Base-by-base conservation (phyloP, 345 rosid species). In the Euphorbia tirucalli region DNA sequence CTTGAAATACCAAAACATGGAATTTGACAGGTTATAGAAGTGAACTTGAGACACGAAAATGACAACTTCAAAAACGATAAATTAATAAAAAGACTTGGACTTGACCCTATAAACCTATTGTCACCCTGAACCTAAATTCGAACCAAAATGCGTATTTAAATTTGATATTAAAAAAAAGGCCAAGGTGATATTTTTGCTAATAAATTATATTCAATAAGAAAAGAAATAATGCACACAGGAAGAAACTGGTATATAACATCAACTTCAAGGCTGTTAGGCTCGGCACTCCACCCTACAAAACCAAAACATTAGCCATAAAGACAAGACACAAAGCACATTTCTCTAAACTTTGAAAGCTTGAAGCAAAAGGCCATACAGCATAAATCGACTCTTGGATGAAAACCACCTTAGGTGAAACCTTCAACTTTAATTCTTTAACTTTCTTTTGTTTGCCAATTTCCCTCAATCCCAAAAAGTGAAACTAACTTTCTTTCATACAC, bases 1-100 rank as follows among this genome's bases (percentile, higher is more conserved):
- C 46, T 61, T 61, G 27, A 61, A 37, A 14, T 62, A 31, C 21
- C 48, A 62, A 62, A 62, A 62, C 24, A 62, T 62, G 66, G 44
- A 32, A 11, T 62, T 32, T n/a, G n/a, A n/a, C n/a, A n/a, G n/a
- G 13, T 19, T 16, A 22, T 19, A 37, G 5, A 19, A 59, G 24
- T n/a, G 59, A 21, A 55, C 25, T 0, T 5, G 27, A 55, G 27
- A 55, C 25, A 55, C n/a, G n/a, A 8, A 55, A 35, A 62, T 62
- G 32, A 1, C 66, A 46, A 46, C 50, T 10, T 46, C 11, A 19
- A 18, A 19, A 16, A 50, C n/a, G 2, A 18, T 16, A 50, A 50
- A 0, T 11, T 10, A 46, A 19, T 50, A 50, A 50, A 16, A 50
- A 19, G 22, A 8, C 6, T 2, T 16, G 18, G 21, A 22, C 31